Evolutionary conservation across 176 grass and related monocot genomes (phyloP), one percentile per base, ranked within the genome.

Genomic region (Otatea glauca): DNA sequence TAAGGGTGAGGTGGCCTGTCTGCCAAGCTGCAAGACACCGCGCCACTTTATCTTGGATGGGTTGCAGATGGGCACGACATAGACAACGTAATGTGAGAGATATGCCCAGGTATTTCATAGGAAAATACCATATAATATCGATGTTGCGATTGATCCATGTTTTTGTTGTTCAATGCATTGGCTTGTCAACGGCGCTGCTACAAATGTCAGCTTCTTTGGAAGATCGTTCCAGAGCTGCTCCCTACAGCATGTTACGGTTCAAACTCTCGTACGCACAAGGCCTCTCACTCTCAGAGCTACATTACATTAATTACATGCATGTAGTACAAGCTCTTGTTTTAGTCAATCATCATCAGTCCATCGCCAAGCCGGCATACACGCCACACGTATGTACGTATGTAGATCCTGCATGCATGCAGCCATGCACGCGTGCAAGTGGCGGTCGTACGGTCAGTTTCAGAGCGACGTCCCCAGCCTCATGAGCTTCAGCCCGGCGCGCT

Each of bases 401-500:
- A 21, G 17, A 21, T 56, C 53, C 18, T 50, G 48, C 48, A 5
- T 16, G 48, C 47, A 48, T 48, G 47, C 47, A 15, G 13, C 47
- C 47, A 48, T 48, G 48, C 48, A 50, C 48, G 48, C 14, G 14
- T 14, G 48, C 48, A 50, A 50, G 16, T 50, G 48, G 14, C 48
- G 13, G 14, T 15, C 0, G 44, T 47, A 14, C 48, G 48, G 48
- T 3, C 53, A 15, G 38, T 12, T 61, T 62, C 83, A 76, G 42
- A 71, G 74, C 9, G 87, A 82, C 32, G 80, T 64, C 7, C 74
- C 54, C 14, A 88, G 61, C 53, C 29, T 80, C 59, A n/a, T 75
- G 44, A 84, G 60, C 66, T 84, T 85, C 59, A 74, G 34, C 27
- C 51, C 74, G 58, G 74, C 66, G 88, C 76, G 47, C 69, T 95